Conservation (phyloP, 495 filamentous ascomycete genomes). For the Gamarada debralockiae region DNA sequence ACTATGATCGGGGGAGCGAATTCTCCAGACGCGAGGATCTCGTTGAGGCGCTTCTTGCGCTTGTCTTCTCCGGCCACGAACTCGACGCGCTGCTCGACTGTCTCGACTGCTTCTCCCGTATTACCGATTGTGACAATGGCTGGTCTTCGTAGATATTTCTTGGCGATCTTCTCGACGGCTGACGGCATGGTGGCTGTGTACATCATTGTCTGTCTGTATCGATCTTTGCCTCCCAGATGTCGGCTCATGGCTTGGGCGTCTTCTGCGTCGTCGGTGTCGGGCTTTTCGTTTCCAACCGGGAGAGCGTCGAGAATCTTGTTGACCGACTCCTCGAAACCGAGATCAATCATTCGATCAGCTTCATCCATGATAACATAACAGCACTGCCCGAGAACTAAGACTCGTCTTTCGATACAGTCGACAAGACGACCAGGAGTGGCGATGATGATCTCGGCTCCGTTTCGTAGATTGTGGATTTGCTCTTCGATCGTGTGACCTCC, state of each 20-base stretch:
- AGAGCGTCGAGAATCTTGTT: conserved; percentile 99
- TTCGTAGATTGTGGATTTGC: conserved; percentile 87
- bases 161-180: conserved; percentile 90
- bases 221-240: conserved; percentile 76
- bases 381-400: conserved; percentile 89
- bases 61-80: conserved; percentile 91
- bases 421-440: conserved; percentile 96
- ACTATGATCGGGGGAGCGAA: conserved; percentile 95
- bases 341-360: conserved; percentile 98
- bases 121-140: conserved; percentile 95
- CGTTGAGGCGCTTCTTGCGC: conserved; percentile 90
- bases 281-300: conserved; percentile 92
- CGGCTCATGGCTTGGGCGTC: conserved; percentile 79
- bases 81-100: conserved; percentile 95
- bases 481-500: conserved; percentile 96
- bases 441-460: conserved; percentile 98
- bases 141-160: conserved; percentile 90
- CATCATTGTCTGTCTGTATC: conserved; percentile 99
- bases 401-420: conserved; percentile 91
- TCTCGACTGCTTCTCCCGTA: conserved; percentile 96
- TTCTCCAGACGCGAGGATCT: conserved; percentile 82
- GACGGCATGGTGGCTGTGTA: conserved; percentile 98
- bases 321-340: conserved; percentile 95
- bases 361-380: conserved; percentile 98
- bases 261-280: conserved; percentile 92